Base-by-base conservation (phyloP, 2,329 filamentous ascomycete genomes). In the Ophiostoma australiae region DNA sequence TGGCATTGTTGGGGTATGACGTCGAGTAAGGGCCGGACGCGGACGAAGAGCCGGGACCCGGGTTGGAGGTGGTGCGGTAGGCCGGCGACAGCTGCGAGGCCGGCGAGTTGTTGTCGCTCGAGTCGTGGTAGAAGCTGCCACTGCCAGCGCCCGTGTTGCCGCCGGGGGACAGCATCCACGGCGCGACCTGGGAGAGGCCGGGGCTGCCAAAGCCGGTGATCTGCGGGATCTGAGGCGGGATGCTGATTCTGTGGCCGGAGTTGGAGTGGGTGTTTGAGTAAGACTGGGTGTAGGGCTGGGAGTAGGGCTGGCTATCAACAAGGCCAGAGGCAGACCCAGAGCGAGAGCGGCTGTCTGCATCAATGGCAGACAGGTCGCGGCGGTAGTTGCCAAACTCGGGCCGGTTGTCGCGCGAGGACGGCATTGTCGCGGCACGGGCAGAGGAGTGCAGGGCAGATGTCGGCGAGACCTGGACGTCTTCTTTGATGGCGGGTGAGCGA, bases 81-180 rank as follows among this genome's bases (percentile, higher is more conserved):
- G 87, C 86, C 0, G 91, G 89, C 41, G 92, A 93, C 70, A 92
- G 81, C 76, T 92, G 92, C 39, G 87, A 88, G 41, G 80, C 79
- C 33, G 83, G 77, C 15, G 86, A 87, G 70, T 90, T 77, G 77
- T 89, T 90, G 76, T 94, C 91, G 81, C 85, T 90, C 44, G 90
- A 92, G 77, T 93, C 89, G 79, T 93, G 88, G 80, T 88, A 91
- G 80, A 93, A 93, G 78, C 84, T 90, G 67, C 74, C 67, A 69
- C 74, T 78, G 76, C 76, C 79, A 68, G 77, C 79, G 71, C 81
- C 78, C 70, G 78, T 77, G 69, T n/a, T 90, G 67, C 74, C 67
- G 76, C 76, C 79, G 8, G 48, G 10, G 15, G 48, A 23, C 7
- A 7, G 37, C 31, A 35, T 55, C 87, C 87, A 89, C 39, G 89